phyloP scores from a whole-genome alignment of 2,329 filamentous ascomycete genomes.

The Talaromyces marneffei region DNA sequence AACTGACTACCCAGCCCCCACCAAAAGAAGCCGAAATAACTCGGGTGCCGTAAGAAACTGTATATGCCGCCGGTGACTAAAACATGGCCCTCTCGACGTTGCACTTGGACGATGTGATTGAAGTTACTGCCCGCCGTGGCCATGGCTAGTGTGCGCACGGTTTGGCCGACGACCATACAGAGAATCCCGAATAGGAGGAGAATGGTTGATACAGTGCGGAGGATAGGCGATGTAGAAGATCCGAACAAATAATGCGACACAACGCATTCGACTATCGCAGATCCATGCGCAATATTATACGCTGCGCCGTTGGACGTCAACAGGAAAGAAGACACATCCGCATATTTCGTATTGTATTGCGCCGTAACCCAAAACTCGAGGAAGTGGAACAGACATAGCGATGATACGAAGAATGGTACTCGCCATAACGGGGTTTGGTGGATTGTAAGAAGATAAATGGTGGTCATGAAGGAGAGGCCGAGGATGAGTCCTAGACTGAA shows the following conservation, averaged over 20 bases:
- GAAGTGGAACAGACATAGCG: slow-evolving; percentile 82
- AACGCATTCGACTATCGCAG: slow-evolving; percentile 68
- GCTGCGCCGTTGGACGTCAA: slow-evolving; percentile 76
- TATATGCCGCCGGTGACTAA: slow-evolving; percentile 86
- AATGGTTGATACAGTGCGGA: slow-evolving; percentile 25
- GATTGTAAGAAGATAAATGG: slow-evolving; percentile 23
- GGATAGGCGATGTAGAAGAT: slow-evolving; percentile 32
- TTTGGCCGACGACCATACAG: slow-evolving; percentile 65
- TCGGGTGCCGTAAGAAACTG: slow-evolving; percentile 69
- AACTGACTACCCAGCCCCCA: slow-evolving; percentile 95
- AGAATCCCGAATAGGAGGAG: slow-evolving; percentile 53
- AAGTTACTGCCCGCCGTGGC: slow-evolving; percentile 82
- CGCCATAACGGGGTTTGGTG: slow-evolving; percentile 49
- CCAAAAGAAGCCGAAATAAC: slow-evolving; percentile 98
- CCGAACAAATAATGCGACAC: slow-evolving; percentile 38
- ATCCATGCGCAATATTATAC: slow-evolving; percentile 75
- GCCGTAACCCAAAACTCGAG: slow-evolving; percentile 93
- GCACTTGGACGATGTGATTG: slow-evolving; percentile 74
- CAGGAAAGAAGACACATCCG: slow-evolving; percentile 70
- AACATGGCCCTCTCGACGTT: slow-evolving; percentile 63
- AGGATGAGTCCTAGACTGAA: slow-evolving; percentile 40
- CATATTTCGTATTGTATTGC: slow-evolving; percentile 69
- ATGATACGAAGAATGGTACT: slow-evolving; percentile 47
- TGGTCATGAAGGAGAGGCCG: slow-evolving; percentile 29
- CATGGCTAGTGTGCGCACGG: slow-evolving; percentile 77